Evolutionary conservation across 352 stramenopile genomes (phyloP).

Genomic region (Blastocystis sp.): DNA sequence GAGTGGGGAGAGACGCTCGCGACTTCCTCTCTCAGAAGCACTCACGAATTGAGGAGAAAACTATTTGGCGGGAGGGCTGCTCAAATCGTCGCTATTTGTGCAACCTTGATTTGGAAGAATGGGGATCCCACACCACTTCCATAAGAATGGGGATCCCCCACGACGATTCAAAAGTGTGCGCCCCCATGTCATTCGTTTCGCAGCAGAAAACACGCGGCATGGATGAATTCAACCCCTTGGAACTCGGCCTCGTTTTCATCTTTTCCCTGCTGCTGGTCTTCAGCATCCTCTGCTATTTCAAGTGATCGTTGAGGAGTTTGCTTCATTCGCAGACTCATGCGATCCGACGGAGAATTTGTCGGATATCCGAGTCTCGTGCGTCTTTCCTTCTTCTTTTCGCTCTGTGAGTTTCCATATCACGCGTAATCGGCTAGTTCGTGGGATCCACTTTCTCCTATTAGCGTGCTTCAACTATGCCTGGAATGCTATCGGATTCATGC

Average conservation of each 20-base stretch:
- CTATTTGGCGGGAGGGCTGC: background rate
- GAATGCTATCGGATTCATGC: constrained; percentile 31
- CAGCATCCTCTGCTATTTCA: background rate
- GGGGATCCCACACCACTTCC: too few relatives aligned
- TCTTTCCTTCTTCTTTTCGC: background rate
- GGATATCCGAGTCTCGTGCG: background rate
- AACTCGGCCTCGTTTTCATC: background rate
- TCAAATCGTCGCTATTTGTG: background rate
- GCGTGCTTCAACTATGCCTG: background rate
- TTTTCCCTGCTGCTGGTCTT: background rate
- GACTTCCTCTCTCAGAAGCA: background rate
- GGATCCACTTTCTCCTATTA: constrained; percentile 19
- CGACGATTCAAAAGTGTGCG: too few relatives aligned
- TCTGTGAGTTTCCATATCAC: background rate
- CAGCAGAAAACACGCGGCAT: background rate
- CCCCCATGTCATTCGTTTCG: background rate
- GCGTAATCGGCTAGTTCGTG: constrained; percentile 37
- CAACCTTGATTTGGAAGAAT: background rate
- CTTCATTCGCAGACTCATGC: background rate
- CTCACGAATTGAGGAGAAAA: background rate
- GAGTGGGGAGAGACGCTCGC: background rate
- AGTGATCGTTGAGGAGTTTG: background rate
- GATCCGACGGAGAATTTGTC: background rate
- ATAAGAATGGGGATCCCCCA: too few relatives aligned
- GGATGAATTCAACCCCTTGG: background rate